phyloP scores from a whole-genome alignment of 2,329 filamentous ascomycete species.

The Xylariales sp. region DNA sequence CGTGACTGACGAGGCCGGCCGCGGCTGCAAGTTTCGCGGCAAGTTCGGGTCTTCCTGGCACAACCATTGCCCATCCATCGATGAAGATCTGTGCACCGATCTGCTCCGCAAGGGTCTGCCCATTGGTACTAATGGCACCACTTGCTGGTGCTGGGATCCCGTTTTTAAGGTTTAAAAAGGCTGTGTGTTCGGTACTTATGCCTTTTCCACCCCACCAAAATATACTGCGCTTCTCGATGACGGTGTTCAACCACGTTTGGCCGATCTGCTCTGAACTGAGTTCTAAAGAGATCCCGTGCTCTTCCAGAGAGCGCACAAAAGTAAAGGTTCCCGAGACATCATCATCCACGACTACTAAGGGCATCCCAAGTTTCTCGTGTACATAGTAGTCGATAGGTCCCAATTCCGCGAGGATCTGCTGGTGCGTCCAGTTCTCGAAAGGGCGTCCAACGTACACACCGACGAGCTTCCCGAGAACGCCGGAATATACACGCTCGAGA shows the following conservation, averaged over 20 bases:
- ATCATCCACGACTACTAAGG: conserved; percentile 27
- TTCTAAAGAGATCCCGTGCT: conserved; percentile 16
- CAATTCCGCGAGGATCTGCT: conserved; percentile 23
- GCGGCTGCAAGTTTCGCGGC: conserved; percentile 26
- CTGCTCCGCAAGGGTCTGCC: conserved; percentile 27
- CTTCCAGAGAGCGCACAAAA: conserved; percentile 29
- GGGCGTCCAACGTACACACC: conserved; percentile 32
- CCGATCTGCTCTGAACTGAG: conserved; percentile 18
- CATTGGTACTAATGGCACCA: conserved; percentile 22
- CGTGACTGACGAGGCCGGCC: conserved; percentile 31
- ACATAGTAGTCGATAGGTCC: conserved; percentile 27
- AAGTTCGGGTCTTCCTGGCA: conserved; percentile 22
- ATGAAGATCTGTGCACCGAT: conserved; percentile 35
- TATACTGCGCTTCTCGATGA: conserved; percentile 23
- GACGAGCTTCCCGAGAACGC: conserved; percentile 31
- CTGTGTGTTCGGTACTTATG: conserved; percentile 32
- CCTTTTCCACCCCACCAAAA: conserved; percentile 35
- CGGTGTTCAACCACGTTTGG: conserved; percentile 26
- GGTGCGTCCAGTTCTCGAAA: conserved; percentile 31
- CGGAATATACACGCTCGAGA: conserved; percentile 29
- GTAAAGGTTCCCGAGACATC: conserved; percentile 30
- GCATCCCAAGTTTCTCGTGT: conserved; percentile 20
- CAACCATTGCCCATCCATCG: conserved; percentile 30
- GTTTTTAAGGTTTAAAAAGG: conserved; percentile 30
- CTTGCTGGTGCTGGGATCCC: conserved; percentile 27